Base-by-base conservation (phyloP, 225 moss, liverwort and hornwort genomes). In the Physcomitrium patens region DNA sequence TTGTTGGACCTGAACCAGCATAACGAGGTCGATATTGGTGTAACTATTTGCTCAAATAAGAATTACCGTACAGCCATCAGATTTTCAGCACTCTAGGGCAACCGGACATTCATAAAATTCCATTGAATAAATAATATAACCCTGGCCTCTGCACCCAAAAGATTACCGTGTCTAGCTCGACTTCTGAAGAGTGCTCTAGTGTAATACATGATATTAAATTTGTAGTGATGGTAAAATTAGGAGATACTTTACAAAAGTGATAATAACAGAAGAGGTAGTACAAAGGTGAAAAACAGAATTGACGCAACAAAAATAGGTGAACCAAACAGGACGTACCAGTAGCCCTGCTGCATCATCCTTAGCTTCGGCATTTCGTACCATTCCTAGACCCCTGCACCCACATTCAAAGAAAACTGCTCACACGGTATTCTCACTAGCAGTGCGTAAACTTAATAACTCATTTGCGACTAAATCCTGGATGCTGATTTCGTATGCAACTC, bases 311-410 rank as follows among this genome's bases (percentile, higher is more conserved):
- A 31, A 41, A 64, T 43, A 8, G 45, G 12, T 19, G 6, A 27
- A 41, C 28, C 14, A 31, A 59, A 57, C 57, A 31, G 28, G 1
- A 14, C 17, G 17, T 77, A 89, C 93, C 89, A 91, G 94, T 47
- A 94, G 81, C 51, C 74, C 67, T 8, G 84, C 79, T 8, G 83
- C 74, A 58, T 94, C 89, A 68, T 92, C 94, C 61, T 80, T 90
- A 48, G 65, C 81, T 72, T 90, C 94, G 63, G 87, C 83, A 18
- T 84, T 80, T 59, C 90, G 71, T 45, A 80, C 73, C 53, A 89
- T 90, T 63, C 92, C 90, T 45, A 83, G 78, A 60, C 94, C 90
- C 78, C 94, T 94, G 71, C 58, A 50, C 41, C 53, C 80, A 74
- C 53, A 65, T 52, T 43, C 65, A 49, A 0, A 17, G 16, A 9